phyloP scores from a whole-genome alignment of 129 eudicot species.

The Ambrosia artemisiifolia region DNA sequence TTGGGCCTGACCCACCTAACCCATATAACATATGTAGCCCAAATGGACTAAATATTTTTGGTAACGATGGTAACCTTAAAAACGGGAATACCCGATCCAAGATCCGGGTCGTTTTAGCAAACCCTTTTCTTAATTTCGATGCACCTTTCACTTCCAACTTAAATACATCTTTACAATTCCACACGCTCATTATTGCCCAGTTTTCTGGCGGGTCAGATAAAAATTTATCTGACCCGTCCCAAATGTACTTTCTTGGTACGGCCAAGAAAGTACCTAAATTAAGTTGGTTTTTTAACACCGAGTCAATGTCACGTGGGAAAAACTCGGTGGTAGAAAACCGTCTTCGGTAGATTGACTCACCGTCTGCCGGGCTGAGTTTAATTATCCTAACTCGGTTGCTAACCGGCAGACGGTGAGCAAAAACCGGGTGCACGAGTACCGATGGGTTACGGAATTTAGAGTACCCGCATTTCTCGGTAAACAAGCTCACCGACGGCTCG shows the following conservation, averaged over 20 bases:
- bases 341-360: constrained; percentile 73
- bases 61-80: constrained; percentile 70
- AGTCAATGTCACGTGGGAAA: constrained; percentile 91
- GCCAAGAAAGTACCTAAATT: constrained; percentile 78
- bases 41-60: constrained; percentile 80
- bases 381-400: constrained; percentile 40
- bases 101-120: constrained; percentile 64
- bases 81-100: constrained; percentile 88
- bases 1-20: constrained; percentile 91
- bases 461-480: constrained; percentile 80
- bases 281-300: constrained; percentile 54
- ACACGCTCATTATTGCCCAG: constrained; percentile 88
- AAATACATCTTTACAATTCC: constrained; percentile 82
- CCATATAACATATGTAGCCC: constrained; percentile 91
- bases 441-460: constrained; percentile 91
- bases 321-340: constrained; percentile 88
- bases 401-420: constrained; percentile 58
- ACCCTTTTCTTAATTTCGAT: constrained; percentile 43
- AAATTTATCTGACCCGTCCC: constrained; percentile 54
- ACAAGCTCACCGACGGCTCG: constrained; percentile 72
- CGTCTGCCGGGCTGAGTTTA: constrained; percentile 52
- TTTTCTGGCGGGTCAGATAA: constrained; percentile 56
- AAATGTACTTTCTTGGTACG: constrained; percentile 40
- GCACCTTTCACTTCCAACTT: constrained; percentile 86
- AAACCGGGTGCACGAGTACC: constrained; percentile 86